Evolutionary conservation across 345 rosid species (phyloP), one percentile per base, ranked within the genome.

Genomic region (Moringa oleifera): DNA sequence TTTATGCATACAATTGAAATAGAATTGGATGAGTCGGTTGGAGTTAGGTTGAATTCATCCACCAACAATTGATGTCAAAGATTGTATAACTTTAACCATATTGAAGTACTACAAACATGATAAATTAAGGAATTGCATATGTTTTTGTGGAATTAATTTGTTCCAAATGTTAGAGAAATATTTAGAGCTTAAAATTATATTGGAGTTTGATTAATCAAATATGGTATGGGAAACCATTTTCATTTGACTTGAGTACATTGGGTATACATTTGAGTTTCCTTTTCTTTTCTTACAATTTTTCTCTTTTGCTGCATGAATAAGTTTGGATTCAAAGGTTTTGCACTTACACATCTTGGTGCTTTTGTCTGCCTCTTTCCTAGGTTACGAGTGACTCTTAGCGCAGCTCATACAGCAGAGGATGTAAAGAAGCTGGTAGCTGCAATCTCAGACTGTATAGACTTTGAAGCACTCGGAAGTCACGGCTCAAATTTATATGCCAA

Each of bases 351-450:
- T 51, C 57, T 51, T 19, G 6, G 1, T 24, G 18, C 24, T 52
- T 28, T 53, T 37, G 25, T 20, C 53, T 54, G 18, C 25, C 31
- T 20, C 20, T n/a, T 61, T 49, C 20, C n/a, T 69, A 93, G 97
- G 79, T 78, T 94, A 62, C 82, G 97, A 21, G 84, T 94, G 18
- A 85, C 96, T 60, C 72, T 94, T 18, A 68, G 82, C 59, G 90
- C 99, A 54, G 75, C 84, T 3, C 99, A 90, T 75, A 80, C 91
- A 0, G 45, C 67, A 10, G 95, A 85, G 21, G 97, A 94, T 77
- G 65, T 90, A 75, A 82, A 79, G 90, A 85, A 83, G 80, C 87
- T 94, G 53, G 63, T 78, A 45, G 53, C 75, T 36, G 85, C 92
- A 4, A 78, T 90, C 23, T 79, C 92, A 53, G 10, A 68, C 62